Evolutionary conservation across 805 yeast species (phyloP).

Genomic region (Metschnikowia cubensis): DNA sequence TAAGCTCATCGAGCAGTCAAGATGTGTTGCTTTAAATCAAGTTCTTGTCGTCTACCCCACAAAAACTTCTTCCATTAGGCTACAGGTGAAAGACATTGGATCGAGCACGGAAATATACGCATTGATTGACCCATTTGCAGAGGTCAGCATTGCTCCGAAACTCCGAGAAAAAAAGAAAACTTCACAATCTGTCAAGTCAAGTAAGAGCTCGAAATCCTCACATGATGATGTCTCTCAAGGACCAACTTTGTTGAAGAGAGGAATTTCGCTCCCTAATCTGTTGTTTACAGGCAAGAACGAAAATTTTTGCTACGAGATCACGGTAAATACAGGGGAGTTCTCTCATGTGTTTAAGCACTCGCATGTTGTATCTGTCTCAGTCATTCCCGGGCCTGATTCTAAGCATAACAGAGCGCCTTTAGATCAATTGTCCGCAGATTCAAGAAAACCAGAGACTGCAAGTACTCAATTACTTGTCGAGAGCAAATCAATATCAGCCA

Average conservation of each 20-base stretch:
- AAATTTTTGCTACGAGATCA: constrained; percentile 37
- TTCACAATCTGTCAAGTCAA: constrained; percentile 20
- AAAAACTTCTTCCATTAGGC: constrained; percentile 53
- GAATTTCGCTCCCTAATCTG: constrained; percentile 53
- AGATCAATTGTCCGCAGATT: constrained; percentile 1
- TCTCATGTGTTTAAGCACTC: constrained; percentile 30
- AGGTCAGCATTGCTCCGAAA: constrained; percentile 73
- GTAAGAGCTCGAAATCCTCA: constrained; percentile 8
- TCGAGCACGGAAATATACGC: constrained; percentile 44
- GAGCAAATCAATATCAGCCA: constrained; percentile 48
- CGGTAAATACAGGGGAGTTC: constrained; percentile 39
- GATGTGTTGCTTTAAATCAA: constrained; percentile 64
- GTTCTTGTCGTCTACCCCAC: constrained; percentile 67
- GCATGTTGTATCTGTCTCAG: constrained; percentile 48
- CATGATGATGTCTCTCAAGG: constrained; percentile 24
- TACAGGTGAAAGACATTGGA: constrained; percentile 46
- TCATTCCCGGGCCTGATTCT: constrained; percentile 49
- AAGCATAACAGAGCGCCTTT: constrained; percentile 16
- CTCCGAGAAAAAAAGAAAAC: constrained; percentile 24
- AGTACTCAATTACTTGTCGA: constrained; percentile 23
- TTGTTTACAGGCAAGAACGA: constrained; percentile 22
- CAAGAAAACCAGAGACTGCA: constrained; percentile 11
- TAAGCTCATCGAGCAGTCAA: constrained; percentile 69
- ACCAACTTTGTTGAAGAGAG: constrained; percentile 46
- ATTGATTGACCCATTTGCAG: constrained; percentile 58